These are phyloP conservation scores for Parasarocladium wereldwijsianum DNA, from an alignment of 2,329 filamentous ascomycete genomes.

Conservation along the genomic window DNA sequence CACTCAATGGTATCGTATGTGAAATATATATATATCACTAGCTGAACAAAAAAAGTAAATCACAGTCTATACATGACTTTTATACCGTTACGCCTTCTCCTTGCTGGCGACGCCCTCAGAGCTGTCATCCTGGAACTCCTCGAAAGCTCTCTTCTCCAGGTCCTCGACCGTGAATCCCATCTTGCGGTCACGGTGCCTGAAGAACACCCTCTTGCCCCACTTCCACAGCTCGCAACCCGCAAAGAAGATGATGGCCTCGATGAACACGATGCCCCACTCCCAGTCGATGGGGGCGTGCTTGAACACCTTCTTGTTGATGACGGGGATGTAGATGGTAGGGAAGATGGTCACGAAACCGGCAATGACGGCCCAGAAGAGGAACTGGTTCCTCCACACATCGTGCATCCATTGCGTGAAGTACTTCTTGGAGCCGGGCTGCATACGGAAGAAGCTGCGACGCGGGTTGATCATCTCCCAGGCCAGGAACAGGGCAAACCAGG, in stretches of 20 bases:
- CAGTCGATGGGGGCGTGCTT: constrained; percentile 42
- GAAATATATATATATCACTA: no score
- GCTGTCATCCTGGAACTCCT: constrained; percentile 4
- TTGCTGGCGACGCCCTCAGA: background rate
- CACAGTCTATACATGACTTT: no score
- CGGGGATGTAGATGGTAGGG: constrained; percentile 40
- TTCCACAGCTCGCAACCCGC: constrained; percentile 43
- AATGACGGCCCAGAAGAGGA: constrained; percentile 48
- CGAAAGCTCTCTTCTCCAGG: constrained; percentile 7
- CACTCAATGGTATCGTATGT: no score
- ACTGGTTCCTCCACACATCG: constrained; percentile 55
- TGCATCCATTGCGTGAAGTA: constrained; percentile 51
- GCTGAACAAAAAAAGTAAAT: no score
- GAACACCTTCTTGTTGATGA: constrained; percentile 40
- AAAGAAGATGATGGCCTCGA: constrained; percentile 41
- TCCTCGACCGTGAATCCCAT: constrained; percentile 3
- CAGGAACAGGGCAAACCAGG: constrained; percentile 60
- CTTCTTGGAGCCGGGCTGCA: constrained; percentile 46
- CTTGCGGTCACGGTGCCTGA: constrained; percentile 15
- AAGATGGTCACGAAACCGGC: constrained; percentile 30
- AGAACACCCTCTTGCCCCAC: constrained; percentile 35
- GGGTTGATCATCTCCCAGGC: constrained; percentile 64
- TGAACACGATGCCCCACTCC: constrained; percentile 46
- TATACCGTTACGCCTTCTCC: no score
- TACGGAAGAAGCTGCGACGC: constrained; percentile 57